phyloP scores from a whole-genome alignment of 2,329 filamentous ascomycete genomes.

The Alternaria triticina region DNA sequence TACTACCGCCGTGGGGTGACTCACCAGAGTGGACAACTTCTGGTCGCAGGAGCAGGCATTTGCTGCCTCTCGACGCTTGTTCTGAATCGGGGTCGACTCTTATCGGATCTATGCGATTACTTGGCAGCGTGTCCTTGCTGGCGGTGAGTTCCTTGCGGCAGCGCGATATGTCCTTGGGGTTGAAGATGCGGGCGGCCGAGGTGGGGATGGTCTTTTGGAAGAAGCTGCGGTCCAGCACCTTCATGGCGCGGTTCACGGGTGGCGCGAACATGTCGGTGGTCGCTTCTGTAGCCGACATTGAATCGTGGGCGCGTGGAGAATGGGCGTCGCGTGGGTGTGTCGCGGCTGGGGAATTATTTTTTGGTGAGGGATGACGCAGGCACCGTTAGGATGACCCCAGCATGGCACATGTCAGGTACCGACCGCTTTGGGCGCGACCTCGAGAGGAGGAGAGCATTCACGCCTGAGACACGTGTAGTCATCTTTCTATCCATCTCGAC shows the following conservation, averaged over 20 bases:
- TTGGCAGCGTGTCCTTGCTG: conserved; percentile 68
- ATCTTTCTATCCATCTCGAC: neutral
- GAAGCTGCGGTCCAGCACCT: conserved; percentile 79
- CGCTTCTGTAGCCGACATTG: conserved; percentile 38
- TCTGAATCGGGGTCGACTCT: conserved; percentile 64
- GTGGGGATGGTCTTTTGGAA: conserved; percentile 80
- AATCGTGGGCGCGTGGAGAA: conserved; percentile 14
- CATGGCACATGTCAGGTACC: conserved; percentile 1
- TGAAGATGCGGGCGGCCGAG: conserved; percentile 77
- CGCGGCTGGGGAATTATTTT: conserved; percentile 8
- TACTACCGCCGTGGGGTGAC: conserved; percentile 14
- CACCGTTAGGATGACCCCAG: neutral
- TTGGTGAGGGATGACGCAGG: conserved; percentile 13
- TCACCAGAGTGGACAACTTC: conserved; percentile 50
- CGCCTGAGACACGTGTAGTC: neutral
- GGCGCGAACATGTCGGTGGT: conserved; percentile 70
- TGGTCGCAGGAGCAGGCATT: conserved; percentile 55
- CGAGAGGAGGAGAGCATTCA: neutral
- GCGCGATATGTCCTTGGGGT: conserved; percentile 75
- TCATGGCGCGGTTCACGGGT: conserved; percentile 79
- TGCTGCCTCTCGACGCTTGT: conserved; percentile 56
- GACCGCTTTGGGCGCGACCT: neutral
- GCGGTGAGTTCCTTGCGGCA: conserved; percentile 71
- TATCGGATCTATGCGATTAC: conserved; percentile 70
- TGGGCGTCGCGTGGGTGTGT: neutral